Evolutionary conservation across 164 flowering plant genomes (phyloP).

Genomic region (Magnolia changhungtana): DNA sequence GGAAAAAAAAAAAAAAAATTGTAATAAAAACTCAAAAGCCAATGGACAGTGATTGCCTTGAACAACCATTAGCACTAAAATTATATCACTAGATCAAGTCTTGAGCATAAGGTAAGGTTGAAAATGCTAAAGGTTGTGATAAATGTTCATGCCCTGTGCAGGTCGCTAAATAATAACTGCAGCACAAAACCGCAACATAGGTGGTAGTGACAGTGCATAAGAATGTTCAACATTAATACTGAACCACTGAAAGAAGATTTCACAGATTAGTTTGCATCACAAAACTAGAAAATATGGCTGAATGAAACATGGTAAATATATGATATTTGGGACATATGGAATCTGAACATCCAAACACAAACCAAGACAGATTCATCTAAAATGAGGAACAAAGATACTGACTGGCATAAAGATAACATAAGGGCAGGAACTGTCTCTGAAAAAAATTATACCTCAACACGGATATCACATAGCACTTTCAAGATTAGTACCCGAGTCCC

Average conservation of each 20-base stretch:
- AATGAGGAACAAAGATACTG: too few relatives aligned
- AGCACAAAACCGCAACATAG: neutral
- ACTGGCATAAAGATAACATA: neutral
- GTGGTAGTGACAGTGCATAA: conserved; percentile 1
- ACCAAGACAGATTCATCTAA: too few relatives aligned
- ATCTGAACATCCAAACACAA: conserved; percentile 31
- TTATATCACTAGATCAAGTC: neutral
- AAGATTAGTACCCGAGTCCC: conserved; percentile 83
- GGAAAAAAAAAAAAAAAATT: neutral
- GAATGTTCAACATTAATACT: neutral
- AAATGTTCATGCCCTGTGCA: neutral
- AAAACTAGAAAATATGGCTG: neutral
- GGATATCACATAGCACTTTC: conserved; percentile 93
- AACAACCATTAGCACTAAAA: neutral
- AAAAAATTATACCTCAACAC: conserved; percentile 75
- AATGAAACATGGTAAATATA: neutral
- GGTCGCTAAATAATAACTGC: neutral
- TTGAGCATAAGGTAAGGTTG: neutral
- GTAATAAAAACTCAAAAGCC: neutral
- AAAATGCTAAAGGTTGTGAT: neutral
- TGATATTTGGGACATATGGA: neutral
- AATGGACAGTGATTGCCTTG: neutral
- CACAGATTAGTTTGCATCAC: neutral
- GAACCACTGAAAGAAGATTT: neutral
- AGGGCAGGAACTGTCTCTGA: neutral